These are phyloP conservation scores for Fusarium miscanthi DNA, from an alignment of 2,329 filamentous ascomycete genomes.

Conservation along the genomic window DNA sequence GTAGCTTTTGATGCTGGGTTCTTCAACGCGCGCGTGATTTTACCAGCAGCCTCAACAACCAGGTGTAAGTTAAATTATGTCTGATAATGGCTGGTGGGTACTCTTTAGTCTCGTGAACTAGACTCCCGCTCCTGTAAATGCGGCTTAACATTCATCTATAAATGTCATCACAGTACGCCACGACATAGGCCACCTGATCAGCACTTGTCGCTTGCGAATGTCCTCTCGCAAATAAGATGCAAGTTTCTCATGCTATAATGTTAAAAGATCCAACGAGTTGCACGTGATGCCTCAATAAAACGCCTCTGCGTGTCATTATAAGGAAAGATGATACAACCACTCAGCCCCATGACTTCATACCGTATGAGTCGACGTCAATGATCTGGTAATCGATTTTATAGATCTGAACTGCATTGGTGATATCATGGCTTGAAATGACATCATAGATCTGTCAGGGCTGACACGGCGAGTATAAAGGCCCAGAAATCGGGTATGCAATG, in stretches of 20 bases:
- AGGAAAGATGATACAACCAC: fast-evolving
- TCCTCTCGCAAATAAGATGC: fast-evolving
- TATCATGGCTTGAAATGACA: neutral
- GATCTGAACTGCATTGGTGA: neutral
- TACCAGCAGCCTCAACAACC: no score
- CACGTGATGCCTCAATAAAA: neutral
- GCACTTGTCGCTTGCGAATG: no score
- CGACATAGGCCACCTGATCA: no score
- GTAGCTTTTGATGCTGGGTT: no score
- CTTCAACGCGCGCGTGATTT: no score
- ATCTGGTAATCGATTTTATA: neutral
- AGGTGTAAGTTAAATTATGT: no score
- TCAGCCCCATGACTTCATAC: neutral
- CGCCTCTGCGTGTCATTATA: fast-evolving
- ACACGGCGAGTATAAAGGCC: neutral
- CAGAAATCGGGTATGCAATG: fast-evolving
- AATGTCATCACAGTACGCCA: no score
- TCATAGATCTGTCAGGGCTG: neutral
- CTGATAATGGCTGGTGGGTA: no score
- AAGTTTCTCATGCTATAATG: fast-evolving
- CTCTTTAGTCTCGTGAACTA: no score
- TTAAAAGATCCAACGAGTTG: fast-evolving
- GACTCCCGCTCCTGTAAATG: no score
- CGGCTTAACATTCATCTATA: no score
- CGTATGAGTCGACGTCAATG: fast-evolving